A percentile compares a stretch with the other conserved stretches of the same genome.
Conservation (phyloP, 345 rosid genomes). For the Garcia nutans region DNA sequence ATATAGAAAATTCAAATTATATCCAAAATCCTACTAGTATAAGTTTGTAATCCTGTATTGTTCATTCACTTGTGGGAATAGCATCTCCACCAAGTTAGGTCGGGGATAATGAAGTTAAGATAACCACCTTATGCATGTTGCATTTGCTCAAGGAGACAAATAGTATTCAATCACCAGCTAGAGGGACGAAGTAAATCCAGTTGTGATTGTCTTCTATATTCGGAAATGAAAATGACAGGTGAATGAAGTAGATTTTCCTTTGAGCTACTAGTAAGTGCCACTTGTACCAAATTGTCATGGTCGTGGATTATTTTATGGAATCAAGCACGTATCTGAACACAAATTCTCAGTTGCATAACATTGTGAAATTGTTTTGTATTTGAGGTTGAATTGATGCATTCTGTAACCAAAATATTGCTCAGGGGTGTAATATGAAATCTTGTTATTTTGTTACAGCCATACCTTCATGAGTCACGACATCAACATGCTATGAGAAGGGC, state of each 20-base stretch:
- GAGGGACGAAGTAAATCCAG: neutral
- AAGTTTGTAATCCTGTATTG: neutral
- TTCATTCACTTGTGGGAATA: neutral
- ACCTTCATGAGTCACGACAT: slow-evolving; percentile 82
- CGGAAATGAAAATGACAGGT: neutral
- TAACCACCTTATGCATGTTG: neutral
- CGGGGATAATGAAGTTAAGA: neutral
- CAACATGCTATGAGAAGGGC: slow-evolving; percentile 71
- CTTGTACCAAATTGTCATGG: neutral
- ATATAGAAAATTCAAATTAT: too few species aligned
- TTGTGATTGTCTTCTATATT: neutral
- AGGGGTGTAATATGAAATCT: neutral
- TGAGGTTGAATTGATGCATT: neutral
- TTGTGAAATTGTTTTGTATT: neutral
- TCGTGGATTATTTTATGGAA: neutral
- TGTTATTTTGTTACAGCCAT: slow-evolving; percentile 47
- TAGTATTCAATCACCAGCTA: neutral
- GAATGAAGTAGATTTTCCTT: neutral
- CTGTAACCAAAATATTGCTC: neutral
- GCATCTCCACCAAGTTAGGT: neutral
- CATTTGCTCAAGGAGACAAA: neutral
- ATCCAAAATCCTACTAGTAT: neutral
- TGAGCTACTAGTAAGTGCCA: neutral
- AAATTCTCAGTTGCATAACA: neutral
- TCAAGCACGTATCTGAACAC: neutral